Percentiles rank a stretch among this genome's conserved stretches.
Evolutionary conservation across 306 rosid genomes (phyloP).

Genomic region (Cucurbita moschata): DNA sequence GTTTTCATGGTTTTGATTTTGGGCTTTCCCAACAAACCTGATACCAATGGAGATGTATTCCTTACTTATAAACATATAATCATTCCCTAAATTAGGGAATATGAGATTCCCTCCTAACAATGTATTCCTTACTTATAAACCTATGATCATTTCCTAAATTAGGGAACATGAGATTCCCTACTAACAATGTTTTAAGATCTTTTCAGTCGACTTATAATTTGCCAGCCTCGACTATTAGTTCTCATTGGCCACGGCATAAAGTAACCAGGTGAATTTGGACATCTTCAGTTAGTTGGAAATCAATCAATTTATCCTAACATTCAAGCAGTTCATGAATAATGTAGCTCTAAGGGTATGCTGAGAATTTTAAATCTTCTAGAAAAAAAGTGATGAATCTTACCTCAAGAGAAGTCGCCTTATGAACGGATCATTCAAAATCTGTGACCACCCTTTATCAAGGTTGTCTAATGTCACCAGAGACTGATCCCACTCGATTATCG

Average conservation of each 20-base stretch:
- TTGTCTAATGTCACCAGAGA: constrained; percentile 41
- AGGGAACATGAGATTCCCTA: too few species aligned
- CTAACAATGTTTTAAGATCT: background rate
- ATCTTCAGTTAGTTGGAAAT: background rate
- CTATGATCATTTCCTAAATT: too few species aligned
- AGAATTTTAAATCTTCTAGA: background rate
- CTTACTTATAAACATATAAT: too few species aligned
- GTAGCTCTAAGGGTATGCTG: background rate
- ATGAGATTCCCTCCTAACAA: too few species aligned
- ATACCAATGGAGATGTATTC: too few species aligned
- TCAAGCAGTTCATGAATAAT: too few species aligned
- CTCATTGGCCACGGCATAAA: background rate
- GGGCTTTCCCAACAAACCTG: too few species aligned
- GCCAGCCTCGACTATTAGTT: background rate
- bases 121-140: too few species aligned
- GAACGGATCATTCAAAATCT: constrained; percentile 69
- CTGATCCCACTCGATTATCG: constrained; percentile 56
- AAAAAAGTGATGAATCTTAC: constrained; percentile 17
- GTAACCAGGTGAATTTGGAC: background rate
- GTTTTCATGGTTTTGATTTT: too few species aligned
- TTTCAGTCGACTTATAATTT: background rate
- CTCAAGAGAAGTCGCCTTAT: constrained; percentile 79
- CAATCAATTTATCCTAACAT: background rate
- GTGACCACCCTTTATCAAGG: constrained; percentile 82
- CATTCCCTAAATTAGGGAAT: too few species aligned